Base-by-base conservation (phyloP, 2,329 filamentous ascomycete genomes). In the Monascus ruber region DNA sequence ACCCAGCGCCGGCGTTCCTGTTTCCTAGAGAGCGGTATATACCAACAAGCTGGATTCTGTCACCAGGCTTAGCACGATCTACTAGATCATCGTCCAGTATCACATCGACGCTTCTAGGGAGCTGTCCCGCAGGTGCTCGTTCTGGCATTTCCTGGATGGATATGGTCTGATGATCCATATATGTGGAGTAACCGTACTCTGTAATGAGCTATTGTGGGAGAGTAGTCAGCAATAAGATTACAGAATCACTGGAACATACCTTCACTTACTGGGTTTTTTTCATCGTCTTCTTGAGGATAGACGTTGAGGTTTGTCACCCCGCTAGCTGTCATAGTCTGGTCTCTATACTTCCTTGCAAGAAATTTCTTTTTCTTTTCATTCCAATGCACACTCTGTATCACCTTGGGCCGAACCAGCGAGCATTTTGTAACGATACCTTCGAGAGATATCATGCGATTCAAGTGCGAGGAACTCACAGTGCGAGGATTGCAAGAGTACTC, bases 81-180 rank as follows among this genome's bases (percentile, higher is more conserved):
- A 96, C 91, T 38, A 98, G 72, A 59, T 98, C 91, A 59, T 98
- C 91, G 59, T 98, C 91, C 48, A 98, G 70, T 50, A 98, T 88
- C 9, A 96, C 88, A 63, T 98, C 91, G 11, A 98, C 91, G 40
- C 89, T 87, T 39, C 91, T 81, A 43, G 91, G 91, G 47, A 98
- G 74, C 69, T 96, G 91, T 38, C 91, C 91, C 42, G 91, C 89
- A 39, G 91, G 91, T 2, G 91, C 91, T 51, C 89, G 75, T 64
- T 98, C 91, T 1, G 91, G 91, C 91, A 98, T 98, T 69, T 98
- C 91, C 65, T 98, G 91, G 49, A 98, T 95, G 0, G 89, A 95
- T 43, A 98, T 86, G 10, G 85, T 94, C 63, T 98, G 91, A 59
- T 98, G 91, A 60, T 98, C 91, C 56, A 89, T 77, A 65, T 95